A percentile compares a stretch with the other conserved stretches of the same genome.
Conservation (phyloP, 2,329 filamentous ascomycete species). For the Dissoconium aciculare region DNA sequence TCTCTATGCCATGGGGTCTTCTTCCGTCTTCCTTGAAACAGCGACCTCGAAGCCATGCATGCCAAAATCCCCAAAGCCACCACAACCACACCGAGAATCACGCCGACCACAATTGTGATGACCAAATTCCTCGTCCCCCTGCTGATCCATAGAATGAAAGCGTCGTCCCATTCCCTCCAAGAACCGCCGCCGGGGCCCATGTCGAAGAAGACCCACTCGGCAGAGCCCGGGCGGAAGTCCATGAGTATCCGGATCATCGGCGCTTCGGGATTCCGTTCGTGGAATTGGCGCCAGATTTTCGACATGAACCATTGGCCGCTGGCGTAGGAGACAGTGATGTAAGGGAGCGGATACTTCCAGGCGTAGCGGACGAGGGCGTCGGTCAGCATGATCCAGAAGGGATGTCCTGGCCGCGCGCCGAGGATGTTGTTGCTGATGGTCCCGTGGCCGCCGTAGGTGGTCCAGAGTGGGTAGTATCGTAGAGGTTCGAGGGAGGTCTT, state of each 20-base stretch:
- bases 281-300: slow-evolving; percentile 4
- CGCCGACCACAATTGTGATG: not conserved
- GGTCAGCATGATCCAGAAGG: slow-evolving; percentile 5
- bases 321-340: slow-evolving; percentile 5
- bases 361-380: slow-evolving; percentile 3
- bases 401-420: slow-evolving; percentile 4
- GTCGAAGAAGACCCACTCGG: slow-evolving; percentile 3
- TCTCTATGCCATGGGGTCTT: too few species aligned
- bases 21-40: too few species aligned
- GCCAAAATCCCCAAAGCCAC: too few species aligned
- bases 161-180: slow-evolving; percentile 6
- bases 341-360: slow-evolving; percentile 6
- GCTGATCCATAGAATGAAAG: slow-evolving; percentile 4
- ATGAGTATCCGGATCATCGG: slow-evolving; percentile 2
- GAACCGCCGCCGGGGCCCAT: slow-evolving; percentile 2
- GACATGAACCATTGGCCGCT: slow-evolving; percentile 6
- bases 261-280: not conserved
- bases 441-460: slow-evolving; percentile 4
- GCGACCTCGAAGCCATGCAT: too few species aligned
- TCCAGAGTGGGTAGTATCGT: slow-evolving; percentile 1
- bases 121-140: slow-evolving; percentile 1
- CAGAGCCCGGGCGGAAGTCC: slow-evolving; percentile 2
- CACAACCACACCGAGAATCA: not conserved
- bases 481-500: slow-evolving; percentile 1
- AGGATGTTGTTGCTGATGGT: slow-evolving; percentile 6